Conservation (phyloP, 1,284 basidiomycete species). For the Porogramme epimiltina region DNA sequence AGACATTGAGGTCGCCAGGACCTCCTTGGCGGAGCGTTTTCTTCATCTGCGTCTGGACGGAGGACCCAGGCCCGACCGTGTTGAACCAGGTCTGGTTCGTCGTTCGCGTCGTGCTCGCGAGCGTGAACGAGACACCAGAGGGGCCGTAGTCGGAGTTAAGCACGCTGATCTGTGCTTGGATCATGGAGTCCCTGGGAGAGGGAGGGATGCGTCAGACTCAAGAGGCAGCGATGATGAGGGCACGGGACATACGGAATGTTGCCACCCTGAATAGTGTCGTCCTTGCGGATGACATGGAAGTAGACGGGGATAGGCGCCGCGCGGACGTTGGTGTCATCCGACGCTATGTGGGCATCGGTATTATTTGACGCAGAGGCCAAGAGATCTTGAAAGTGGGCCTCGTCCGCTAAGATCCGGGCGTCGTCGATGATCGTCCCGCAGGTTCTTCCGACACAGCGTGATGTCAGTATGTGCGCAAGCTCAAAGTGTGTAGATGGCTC, state of each 20-base stretch:
- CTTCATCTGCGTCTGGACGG: slow-evolving; percentile 54
- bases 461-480: too few species aligned
- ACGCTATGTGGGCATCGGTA: too few species aligned
- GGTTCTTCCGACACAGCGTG: too few species aligned
- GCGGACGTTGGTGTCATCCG: too few species aligned
- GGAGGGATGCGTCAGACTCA: background rate
- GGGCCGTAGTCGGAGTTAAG: slow-evolving; percentile 48
- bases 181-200: slow-evolving; percentile 37
- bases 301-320: slow-evolving; percentile 40
- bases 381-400: too few species aligned
- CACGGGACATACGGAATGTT: slow-evolving; percentile 42
- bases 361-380: too few species aligned
- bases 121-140: slow-evolving; percentile 44
- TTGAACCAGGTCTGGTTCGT: slow-evolving; percentile 52
- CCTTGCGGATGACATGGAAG: slow-evolving; percentile 49
- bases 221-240: too few species aligned
- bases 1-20: slow-evolving; percentile 48
- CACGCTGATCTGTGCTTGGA: slow-evolving; percentile 42
- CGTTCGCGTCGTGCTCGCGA: slow-evolving; percentile 46
- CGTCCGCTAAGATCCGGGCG: too few species aligned
- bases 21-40: slow-evolving; percentile 42
- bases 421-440: too few species aligned
- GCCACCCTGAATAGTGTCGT: slow-evolving; percentile 42
- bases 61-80: slow-evolving; percentile 38
- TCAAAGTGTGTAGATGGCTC: too few species aligned